Conservation (phyloP, 2,329 filamentous ascomycete genomes). For the Xylariaceae sp. region DNA sequence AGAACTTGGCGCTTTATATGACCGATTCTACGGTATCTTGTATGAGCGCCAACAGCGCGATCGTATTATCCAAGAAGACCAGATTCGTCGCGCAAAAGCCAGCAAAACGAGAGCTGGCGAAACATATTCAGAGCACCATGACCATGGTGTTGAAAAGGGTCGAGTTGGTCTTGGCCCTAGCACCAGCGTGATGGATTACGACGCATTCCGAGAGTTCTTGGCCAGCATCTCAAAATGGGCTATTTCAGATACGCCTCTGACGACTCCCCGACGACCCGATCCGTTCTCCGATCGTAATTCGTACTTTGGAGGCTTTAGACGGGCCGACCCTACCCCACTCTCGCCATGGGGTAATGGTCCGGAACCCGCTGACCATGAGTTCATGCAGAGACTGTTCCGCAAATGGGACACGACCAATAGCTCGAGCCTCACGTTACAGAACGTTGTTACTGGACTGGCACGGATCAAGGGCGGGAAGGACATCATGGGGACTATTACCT, state of each 20-base stretch:
- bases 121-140: conserved; percentile 35
- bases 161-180: conserved; percentile 84
- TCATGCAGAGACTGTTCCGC: conserved; percentile 79
- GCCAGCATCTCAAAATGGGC: conserved; percentile 90
- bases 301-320: conserved; percentile 55
- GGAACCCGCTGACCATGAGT: conserved; percentile 86
- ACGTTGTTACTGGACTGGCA: conserved; percentile 86
- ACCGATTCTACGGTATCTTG: conserved; percentile 85
- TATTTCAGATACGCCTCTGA: conserved; percentile 70
- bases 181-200: conserved; percentile 93
- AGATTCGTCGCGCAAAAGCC: conserved; percentile 59
- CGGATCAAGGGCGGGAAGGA: conserved; percentile 89
- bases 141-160: conserved; percentile 67
- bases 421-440: conserved; percentile 77
- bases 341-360: conserved; percentile 54
- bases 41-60: conserved; percentile 88
- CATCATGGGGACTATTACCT: conserved; percentile 96
- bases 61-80: conserved; percentile 70
- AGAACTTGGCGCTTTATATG: conserved; percentile 85
- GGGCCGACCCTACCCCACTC: conserved; percentile 36
- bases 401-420: conserved; percentile 80
- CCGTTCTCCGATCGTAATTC: conserved; percentile 49
- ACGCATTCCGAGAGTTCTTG: conserved; percentile 90
- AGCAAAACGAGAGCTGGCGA: conserved; percentile 49
- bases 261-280: conserved; percentile 46